Conservation (phyloP, 1,139 yeast species). For the Citeromyces siamensis region DNA sequence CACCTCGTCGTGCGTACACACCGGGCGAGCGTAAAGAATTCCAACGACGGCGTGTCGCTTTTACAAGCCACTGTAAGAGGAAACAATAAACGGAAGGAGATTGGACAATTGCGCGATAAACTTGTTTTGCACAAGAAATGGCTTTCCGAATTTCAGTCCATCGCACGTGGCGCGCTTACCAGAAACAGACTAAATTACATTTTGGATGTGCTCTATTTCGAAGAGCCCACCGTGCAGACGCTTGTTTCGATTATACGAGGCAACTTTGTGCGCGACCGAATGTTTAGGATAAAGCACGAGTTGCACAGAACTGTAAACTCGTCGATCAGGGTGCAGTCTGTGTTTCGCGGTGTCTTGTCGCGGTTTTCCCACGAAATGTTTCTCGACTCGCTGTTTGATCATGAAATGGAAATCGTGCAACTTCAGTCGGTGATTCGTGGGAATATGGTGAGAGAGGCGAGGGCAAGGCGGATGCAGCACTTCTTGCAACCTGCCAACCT, state of each 20-base stretch:
- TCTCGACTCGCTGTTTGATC: constrained; percentile 40
- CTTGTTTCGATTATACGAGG: constrained; percentile 37
- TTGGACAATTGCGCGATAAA: constrained; percentile 29
- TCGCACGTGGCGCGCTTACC: constrained; percentile 37
- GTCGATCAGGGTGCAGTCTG: constrained; percentile 23
- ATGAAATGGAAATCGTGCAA: constrained; percentile 23
- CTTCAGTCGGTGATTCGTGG: constrained; percentile 40
- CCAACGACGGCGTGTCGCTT: constrained; percentile 24
- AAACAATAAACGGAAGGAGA: constrained; percentile 21
- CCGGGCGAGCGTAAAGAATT: constrained; percentile 24
- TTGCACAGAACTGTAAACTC: constrained; percentile 17
- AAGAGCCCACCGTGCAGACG: constrained; percentile 24
- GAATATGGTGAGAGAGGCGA: too few relatives aligned
- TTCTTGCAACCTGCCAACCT: constrained; percentile 36
- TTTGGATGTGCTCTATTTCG: constrained; percentile 27
- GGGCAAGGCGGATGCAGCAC: constrained; percentile 35
- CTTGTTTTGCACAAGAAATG: not conserved
- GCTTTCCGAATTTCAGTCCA: constrained; percentile 31
- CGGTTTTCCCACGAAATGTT: constrained; percentile 37
- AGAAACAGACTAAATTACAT: constrained; percentile 32
- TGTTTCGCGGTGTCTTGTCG: constrained; percentile 31
- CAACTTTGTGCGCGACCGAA: constrained; percentile 21
- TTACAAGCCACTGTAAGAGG: constrained; percentile 46
- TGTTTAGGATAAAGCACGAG: constrained; percentile 15
- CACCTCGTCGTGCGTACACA: too few relatives aligned